Base-by-base conservation (phyloP, 257 asterid genomes). In the Fraxinus quadrangulata region DNA sequence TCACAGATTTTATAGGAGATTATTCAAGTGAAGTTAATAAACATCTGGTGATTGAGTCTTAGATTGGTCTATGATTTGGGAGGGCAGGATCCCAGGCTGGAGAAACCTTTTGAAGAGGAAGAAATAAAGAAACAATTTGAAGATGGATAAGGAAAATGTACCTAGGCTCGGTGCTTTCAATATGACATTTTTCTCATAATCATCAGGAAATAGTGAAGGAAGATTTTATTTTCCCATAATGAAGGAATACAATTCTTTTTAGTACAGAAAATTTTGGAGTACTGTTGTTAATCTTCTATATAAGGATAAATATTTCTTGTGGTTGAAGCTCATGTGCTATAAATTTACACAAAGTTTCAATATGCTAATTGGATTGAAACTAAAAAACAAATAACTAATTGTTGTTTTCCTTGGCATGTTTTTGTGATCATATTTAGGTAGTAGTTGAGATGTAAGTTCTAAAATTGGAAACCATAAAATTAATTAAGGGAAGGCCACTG, bases 271-370 rank as follows among this genome's bases (percentile, higher is more conserved):
- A 16, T 16, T 47, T 47, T 16, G 59, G 63, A 70, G 14, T 49
- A 45, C 13, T 75, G 23, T 34, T 71, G 54, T 36, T 78, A 39
- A 72, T 65, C 45, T 75, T 71, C 33, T 75, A 74, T 72, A 78
- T 67, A 75, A n/a, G 73, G 14, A 36, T 40, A 30, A 42, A 14
- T 72, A 66, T 67, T 30, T 11, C 51, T 80, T 28, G 17, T 81
- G 71, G 9, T 76, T 56, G 59, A 77, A 72, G 79, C 54, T 81
- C 31, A 75, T 65, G n/a, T 67, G 69, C 17, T 67, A 10, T 24
- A 31, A 71, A 74, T 63, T 66, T 47, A 75, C 76, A 49, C 30
- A 54, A 71, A 70, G 73, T 75, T 66, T 47, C 7, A 75, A 63
- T 28, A 47, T 28, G 37, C 19, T 47, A 23, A 54, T 42, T 31